phyloP scores from a whole-genome alignment of 2,329 filamentous ascomycete species.

The Zymoseptoria crescenta region DNA sequence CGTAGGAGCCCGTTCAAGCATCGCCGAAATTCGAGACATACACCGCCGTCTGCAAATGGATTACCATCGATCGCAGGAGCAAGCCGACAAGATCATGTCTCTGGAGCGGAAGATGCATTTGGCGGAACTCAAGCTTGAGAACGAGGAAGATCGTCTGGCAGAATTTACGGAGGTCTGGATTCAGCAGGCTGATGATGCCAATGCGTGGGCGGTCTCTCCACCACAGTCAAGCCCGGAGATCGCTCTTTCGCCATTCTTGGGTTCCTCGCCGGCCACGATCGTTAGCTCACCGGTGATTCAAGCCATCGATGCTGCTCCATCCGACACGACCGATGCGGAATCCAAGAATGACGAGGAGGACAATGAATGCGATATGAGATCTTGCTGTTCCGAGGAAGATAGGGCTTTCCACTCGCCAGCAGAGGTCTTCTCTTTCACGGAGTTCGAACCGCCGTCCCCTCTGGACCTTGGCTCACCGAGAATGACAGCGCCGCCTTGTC shows the following conservation, averaged over 20 bases:
- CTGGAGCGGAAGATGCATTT: not conserved
- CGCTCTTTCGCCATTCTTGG: not conserved
- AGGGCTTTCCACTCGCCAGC: not conserved
- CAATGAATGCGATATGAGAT: not conserved
- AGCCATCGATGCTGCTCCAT: too few relatives aligned
- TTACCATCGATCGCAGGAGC: not conserved
- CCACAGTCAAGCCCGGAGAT: not conserved
- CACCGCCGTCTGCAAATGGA: not conserved
- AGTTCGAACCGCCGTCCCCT: not conserved
- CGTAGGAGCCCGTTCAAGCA: not conserved
- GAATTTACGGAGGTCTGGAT: not conserved
- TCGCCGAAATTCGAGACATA: not conserved
- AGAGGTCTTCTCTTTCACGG: not conserved
- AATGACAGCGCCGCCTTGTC: not conserved
- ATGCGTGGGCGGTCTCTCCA: not conserved
- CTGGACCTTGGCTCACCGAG: not conserved
- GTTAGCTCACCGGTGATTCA: not conserved
- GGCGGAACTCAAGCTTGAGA: not conserved
- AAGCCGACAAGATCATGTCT: not conserved
- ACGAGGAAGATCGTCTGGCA: not conserved
- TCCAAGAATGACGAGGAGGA: not conserved
- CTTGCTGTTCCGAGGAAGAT: not conserved
- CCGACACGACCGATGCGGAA: not conserved
- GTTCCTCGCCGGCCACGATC: not conserved
- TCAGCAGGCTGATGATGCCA: not conserved